These are phyloP conservation scores for Meredithiella fracta DNA, from an alignment of 2,329 filamentous ascomycete species.

Conservation along the genomic window DNA sequence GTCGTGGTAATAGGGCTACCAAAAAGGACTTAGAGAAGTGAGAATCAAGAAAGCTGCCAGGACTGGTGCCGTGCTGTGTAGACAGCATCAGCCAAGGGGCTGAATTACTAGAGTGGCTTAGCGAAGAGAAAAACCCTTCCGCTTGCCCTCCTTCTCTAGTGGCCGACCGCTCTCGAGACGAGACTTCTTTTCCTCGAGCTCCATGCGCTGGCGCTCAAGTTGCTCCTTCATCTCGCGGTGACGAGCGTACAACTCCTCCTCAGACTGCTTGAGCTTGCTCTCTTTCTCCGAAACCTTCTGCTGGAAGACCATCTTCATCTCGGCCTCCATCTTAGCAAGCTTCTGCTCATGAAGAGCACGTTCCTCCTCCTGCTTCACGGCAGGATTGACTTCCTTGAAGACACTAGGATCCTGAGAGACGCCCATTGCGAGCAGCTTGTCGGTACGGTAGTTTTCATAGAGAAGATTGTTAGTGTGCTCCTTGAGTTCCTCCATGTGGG, in stretches of 20 bases:
- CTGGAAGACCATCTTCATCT: conserved; percentile 99
- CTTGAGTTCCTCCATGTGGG: conserved; percentile 99
- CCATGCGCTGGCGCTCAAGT: conserved; percentile 80
- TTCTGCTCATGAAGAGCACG: conserved; percentile 97
- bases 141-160: conserved; percentile 94
- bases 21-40: conserved; percentile 14
- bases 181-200: conserved; percentile 96
- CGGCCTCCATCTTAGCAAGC: conserved; percentile 99
- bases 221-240: conserved; percentile 99
- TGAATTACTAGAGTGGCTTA: conserved; percentile 33
- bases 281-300: conserved; percentile 99
- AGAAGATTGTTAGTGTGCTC: conserved; percentile 98
- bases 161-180: conserved; percentile 90
- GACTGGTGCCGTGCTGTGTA: neutral
- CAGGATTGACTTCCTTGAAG: conserved; percentile 99
- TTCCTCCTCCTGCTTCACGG: conserved; percentile 99
- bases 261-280: conserved; percentile 97
- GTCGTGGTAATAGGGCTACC: conserved; percentile 27
- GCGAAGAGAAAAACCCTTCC: conserved; percentile 98
- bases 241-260: conserved; percentile 93
- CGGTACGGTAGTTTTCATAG: conserved; percentile 99
- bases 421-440: conserved; percentile 97
- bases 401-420: conserved; percentile 96
- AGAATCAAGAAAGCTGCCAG: neutral
- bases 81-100: neutral